phyloP scores from a whole-genome alignment of 1,284 basidiomycete species.

The Boletellus deceptivus region DNA sequence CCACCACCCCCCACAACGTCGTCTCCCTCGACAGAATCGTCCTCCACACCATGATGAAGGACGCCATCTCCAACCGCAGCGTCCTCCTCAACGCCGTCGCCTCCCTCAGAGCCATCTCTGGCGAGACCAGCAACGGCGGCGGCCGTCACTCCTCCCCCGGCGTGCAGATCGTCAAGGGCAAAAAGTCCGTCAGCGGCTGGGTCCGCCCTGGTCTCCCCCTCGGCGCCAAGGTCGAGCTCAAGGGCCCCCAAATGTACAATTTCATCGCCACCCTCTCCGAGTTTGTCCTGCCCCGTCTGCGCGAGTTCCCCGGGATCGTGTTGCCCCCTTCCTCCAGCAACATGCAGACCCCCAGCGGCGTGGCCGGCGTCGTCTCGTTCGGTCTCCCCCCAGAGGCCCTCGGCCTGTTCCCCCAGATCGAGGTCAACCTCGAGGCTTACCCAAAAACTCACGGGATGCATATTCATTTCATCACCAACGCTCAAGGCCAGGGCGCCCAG shows the following conservation, averaged over 20 bases:
- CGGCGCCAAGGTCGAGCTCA: constrained; percentile 87
- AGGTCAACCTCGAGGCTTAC: constrained; percentile 88
- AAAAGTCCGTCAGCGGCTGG: constrained; percentile 84
- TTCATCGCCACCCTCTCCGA: constrained; percentile 88
- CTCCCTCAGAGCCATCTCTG: constrained; percentile 85
- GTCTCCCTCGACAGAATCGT: constrained; percentile 82
- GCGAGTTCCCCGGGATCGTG: constrained; percentile 85
- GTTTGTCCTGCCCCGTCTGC: constrained; percentile 90
- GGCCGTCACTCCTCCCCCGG: constrained; percentile 69
- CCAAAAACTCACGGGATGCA: constrained; percentile 85
- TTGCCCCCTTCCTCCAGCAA: constrained; percentile 65
- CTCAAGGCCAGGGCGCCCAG: constrained; percentile 80
- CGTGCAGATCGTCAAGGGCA: constrained; percentile 79
- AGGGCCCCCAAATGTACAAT: constrained; percentile 90
- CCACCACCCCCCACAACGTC: constrained; percentile 64
- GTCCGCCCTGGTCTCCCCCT: constrained; percentile 81
- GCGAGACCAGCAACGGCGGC: constrained; percentile 72
- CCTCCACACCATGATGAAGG: constrained; percentile 83
- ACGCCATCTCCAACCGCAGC: constrained; percentile 71
- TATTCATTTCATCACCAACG: constrained; percentile 87
- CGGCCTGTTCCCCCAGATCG: constrained; percentile 91
- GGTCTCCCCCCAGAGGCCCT: constrained; percentile 85
- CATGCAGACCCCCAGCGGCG: constrained; percentile 69
- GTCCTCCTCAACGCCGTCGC: constrained; percentile 84
- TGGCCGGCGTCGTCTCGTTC: constrained; percentile 86